A percentile compares a stretch with the other conserved stretches of the same genome.
Conservation (phyloP, 1,139 yeast genomes). For the Nematodospora anomalae region DNA sequence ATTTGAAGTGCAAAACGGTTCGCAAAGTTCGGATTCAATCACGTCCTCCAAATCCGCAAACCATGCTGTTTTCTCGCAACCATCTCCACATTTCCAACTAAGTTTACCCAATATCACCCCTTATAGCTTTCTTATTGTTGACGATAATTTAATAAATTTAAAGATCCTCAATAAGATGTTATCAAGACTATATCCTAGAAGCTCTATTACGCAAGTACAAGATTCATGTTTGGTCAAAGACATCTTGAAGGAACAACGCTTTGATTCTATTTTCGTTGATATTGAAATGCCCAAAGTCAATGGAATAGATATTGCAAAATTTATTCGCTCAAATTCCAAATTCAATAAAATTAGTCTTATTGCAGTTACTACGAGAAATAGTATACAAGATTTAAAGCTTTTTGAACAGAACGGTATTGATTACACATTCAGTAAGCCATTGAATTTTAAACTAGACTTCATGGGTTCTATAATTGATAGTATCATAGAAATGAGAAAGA, state of each 20-base stretch:
- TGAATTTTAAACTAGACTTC: conserved; percentile 23
- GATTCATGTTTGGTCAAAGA: conserved; percentile 35
- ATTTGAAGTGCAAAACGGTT: conserved; percentile 8
- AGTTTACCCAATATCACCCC: conserved; percentile 23
- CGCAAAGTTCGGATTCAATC: conserved; percentile 5
- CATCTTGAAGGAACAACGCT: conserved; percentile 21
- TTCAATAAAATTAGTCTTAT: conserved; percentile 32
- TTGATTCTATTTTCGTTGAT: conserved; percentile 42
- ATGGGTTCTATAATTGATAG: conserved; percentile 13
- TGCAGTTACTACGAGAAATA: conserved; percentile 44
- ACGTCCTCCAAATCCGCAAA: conserved; percentile 6
- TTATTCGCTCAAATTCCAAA: conserved; percentile 22
- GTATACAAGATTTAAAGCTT: conserved; percentile 27
- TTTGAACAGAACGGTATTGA: conserved; percentile 41
- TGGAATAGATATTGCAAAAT: conserved; percentile 41
- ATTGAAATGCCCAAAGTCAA: conserved; percentile 49
- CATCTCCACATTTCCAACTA: conserved; percentile 8
- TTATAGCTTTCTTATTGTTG: conserved; percentile 39
- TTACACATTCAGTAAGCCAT: conserved; percentile 43
- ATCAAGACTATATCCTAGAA: conserved; percentile 35
- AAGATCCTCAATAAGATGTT: conserved; percentile 37
- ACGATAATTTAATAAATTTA: conserved; percentile 45
- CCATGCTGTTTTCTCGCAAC: background rate
- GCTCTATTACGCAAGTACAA: conserved; percentile 28
- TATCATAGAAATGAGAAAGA: conserved; percentile 11